Evolutionary conservation across 1,284 basidiomycete genomes (phyloP), one percentile per base, ranked within the genome.

Genomic region (Cutaneotrichosporon sp.): DNA sequence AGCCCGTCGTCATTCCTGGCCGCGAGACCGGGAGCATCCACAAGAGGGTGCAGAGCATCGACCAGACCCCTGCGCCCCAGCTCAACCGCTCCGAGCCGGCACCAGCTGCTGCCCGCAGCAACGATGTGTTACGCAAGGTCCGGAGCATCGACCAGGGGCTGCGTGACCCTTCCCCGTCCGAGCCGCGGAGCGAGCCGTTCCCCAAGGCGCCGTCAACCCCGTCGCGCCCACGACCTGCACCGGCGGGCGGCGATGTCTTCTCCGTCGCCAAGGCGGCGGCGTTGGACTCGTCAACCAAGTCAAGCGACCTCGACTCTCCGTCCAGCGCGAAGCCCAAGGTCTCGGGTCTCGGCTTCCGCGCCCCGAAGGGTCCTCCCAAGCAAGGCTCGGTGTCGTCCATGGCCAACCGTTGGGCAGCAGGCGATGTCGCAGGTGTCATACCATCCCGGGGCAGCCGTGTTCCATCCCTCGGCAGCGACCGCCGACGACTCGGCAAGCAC

Each of bases 401-500:
- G 34, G 66, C 66, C 4, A 55, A 55, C n/a, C 66, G 66, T 2
- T 67, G 59, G 20, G 54, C 63, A 0, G 51, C 64, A 3, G 56
- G 51, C 9, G 58, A 60, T 9, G 49, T 25, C 2, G 25, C 56
- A 4, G 54, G 18, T 25, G 56, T 36, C 11, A 52, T 60, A 16
- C 42, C 56, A 6, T 61, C 65, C 0, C 56, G 59, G 0, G 52
- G 42, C 3, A 42, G 6, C 14, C 64, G 64, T 11, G 52, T 61
- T 22, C 64, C 64, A 1, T 66, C 64, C 9, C 38, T 63, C 45
- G 49, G 61, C 33, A 56, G 68, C 9, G 79, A 80, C 59, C 58
- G 70, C 10, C 67, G 79, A n/a, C 67, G 71, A 5, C 70, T 81
- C 5, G 80, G 80, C 24, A 68, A 76, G 50, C 80, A 81, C 68